Conservation (phyloP, 2,329 filamentous ascomycete species). For the Apiospora marii region DNA sequence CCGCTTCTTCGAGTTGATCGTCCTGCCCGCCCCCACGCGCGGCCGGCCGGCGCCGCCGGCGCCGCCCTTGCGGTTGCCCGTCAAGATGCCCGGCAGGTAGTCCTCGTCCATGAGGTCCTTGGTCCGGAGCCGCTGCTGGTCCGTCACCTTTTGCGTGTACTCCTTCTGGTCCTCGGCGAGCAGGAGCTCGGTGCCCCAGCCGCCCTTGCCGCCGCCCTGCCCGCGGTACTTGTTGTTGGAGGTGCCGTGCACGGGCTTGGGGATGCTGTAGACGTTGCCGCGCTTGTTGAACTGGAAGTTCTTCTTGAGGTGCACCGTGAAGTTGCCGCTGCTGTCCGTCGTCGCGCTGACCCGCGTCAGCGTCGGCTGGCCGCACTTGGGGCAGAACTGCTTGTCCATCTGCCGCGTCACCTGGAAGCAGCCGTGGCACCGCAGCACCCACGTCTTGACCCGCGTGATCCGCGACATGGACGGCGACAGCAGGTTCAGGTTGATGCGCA, state of each 20-base stretch:
- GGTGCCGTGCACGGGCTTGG: constrained; percentile 84
- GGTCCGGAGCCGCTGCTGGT: constrained; percentile 72
- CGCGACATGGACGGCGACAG: constrained; percentile 80
- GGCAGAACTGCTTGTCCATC: constrained; percentile 91
- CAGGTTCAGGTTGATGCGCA: constrained; percentile 93
- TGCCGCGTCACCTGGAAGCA: constrained; percentile 88
- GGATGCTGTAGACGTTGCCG: constrained; percentile 91
- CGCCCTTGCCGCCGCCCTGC: constrained; percentile 78
- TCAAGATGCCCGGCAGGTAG: constrained; percentile 85
- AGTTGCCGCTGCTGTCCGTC: constrained; percentile 80
- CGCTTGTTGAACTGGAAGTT: constrained; percentile 97
- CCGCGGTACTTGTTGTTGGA: constrained; percentile 77
- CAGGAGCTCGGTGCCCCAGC: constrained; percentile 86
- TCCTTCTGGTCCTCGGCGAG: constrained; percentile 97
- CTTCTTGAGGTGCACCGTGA: constrained; percentile 86
- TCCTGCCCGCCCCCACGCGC: constrained; percentile 84
- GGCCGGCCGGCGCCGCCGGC: constrained; percentile 67
- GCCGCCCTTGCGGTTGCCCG: constrained; percentile 72
- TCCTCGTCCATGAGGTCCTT: constrained; percentile 95
- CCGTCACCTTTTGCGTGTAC: constrained; percentile 70
- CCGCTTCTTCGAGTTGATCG: constrained; percentile 81
- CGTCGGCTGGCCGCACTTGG: constrained; percentile 86
- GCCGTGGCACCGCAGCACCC: constrained; percentile 90
- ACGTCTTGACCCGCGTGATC: constrained; percentile 86
- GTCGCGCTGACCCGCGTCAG: constrained; percentile 86